Evolutionary conservation across 768 basidiomycete species (phyloP).

Genomic region (Xerocomellus dryophilus): DNA sequence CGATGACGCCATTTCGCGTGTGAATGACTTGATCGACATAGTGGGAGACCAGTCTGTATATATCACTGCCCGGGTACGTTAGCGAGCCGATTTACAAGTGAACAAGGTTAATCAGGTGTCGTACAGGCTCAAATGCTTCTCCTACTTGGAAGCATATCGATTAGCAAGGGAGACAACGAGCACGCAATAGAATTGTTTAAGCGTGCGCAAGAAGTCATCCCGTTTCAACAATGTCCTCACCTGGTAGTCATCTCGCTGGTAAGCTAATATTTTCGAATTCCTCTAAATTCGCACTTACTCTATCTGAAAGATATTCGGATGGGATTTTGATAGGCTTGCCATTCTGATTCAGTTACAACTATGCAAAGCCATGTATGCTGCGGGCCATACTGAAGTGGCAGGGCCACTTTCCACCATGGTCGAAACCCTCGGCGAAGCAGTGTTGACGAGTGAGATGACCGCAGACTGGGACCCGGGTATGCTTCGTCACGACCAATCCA

Average conservation of each 20-base stretch:
- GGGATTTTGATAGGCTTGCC: conserved; percentile 2
- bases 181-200: neutral
- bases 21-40: neutral
- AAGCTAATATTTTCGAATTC: neutral
- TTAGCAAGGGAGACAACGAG: neutral
- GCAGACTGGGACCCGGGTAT: neutral
- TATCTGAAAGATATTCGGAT: conserved; percentile 3
- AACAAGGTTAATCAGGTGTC: neutral
- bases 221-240: neutral
- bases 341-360: neutral
- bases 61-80: neutral
- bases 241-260: conserved; percentile 10
- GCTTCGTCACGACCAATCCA: too few species aligned
- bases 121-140: conserved; percentile 9
- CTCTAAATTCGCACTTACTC: neutral
- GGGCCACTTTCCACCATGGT: neutral
- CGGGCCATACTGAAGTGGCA: neutral
- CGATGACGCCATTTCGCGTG: conserved; percentile 4
- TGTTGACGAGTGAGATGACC: neutral
- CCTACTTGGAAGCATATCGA: neutral
- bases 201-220: neutral
- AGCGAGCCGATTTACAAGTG: accelerated
- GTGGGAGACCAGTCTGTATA: neutral
- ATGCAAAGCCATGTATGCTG: neutral
- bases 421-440: neutral